Evolutionary conservation across 2,329 filamentous ascomycete species (phyloP).

Genomic region (Clonostachys byssicola): DNA sequence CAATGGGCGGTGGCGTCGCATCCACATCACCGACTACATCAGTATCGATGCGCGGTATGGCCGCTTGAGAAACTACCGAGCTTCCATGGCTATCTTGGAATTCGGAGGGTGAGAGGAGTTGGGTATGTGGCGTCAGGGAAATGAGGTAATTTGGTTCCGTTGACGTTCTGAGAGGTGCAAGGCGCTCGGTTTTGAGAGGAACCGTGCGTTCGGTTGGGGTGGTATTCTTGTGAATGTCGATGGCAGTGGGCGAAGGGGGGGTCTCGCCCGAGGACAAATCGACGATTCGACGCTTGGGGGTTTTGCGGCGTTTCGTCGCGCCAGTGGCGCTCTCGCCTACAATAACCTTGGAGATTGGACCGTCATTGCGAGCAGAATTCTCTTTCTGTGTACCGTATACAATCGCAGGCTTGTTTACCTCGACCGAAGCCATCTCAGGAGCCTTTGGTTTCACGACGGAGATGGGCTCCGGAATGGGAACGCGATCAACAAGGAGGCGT

Average conservation of each 20-base stretch:
- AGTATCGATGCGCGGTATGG: slow-evolving; percentile 1
- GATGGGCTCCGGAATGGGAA: slow-evolving; percentile 68
- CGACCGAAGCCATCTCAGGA: slow-evolving; percentile 57
- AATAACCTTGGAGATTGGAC: slow-evolving; percentile 44
- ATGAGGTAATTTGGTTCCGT: slow-evolving; percentile 34
- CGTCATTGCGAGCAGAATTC: slow-evolving; percentile 54
- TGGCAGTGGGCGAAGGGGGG: slow-evolving; percentile 16
- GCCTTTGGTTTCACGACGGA: slow-evolving; percentile 71
- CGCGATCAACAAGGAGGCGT: slow-evolving; percentile 78
- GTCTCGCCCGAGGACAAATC: slow-evolving; percentile 54
- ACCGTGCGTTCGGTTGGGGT: slow-evolving; percentile 2
- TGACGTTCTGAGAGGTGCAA: slow-evolving; percentile 6
- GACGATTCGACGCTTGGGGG: slow-evolving; percentile 60
- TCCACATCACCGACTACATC: slow-evolving; percentile 4
- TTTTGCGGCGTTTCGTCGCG: slow-evolving; percentile 56
- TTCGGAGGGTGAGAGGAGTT: slow-evolving; percentile 14
- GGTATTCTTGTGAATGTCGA: slow-evolving; percentile 15
- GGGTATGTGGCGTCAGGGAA: slow-evolving; percentile 33
- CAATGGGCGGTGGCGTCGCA: background rate
- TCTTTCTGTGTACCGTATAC: slow-evolving; percentile 48
- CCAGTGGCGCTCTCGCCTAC: slow-evolving; percentile 55
- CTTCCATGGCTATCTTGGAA: background rate
- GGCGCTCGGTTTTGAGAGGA: slow-evolving; percentile 3
- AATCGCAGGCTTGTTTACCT: slow-evolving; percentile 65
- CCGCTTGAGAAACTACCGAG: background rate